Evolutionary conservation across 768 basidiomycete species (phyloP).

Genomic region (Clitopilus hobsonii): DNA sequence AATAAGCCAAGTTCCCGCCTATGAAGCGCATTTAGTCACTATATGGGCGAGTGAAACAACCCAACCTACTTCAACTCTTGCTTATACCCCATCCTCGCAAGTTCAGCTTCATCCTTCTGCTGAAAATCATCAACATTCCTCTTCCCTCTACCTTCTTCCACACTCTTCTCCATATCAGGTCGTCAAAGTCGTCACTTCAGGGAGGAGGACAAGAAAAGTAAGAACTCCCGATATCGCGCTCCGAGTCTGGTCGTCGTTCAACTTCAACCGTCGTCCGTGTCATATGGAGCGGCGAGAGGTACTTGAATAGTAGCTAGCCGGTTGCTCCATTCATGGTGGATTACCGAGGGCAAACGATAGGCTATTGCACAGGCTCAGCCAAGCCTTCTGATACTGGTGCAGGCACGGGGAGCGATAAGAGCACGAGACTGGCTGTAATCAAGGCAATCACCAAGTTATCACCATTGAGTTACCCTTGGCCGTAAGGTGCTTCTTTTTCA

Average conservation of each 20-base stretch:
- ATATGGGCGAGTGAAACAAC: background rate
- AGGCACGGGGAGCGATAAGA: background rate
- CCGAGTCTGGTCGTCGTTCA: background rate
- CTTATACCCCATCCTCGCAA: constrained; percentile 20
- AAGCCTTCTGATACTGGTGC: background rate
- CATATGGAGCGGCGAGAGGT: background rate
- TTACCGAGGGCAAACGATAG: background rate
- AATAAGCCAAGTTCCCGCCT: constrained; percentile 62
- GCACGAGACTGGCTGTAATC: background rate
- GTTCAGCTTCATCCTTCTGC: constrained; percentile 16
- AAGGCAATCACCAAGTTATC: background rate
- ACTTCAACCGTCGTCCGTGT: background rate
- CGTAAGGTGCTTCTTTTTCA: background rate
- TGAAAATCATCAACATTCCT: background rate
- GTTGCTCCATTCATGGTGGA: background rate
- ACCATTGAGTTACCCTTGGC: no score
- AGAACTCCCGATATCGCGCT: background rate
- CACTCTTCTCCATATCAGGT: background rate
- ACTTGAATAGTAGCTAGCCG: no score
- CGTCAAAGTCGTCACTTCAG: background rate
- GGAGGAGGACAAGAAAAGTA: background rate
- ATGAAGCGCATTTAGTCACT: background rate
- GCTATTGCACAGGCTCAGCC: background rate
- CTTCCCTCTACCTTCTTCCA: background rate
- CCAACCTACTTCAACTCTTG: constrained; percentile 16